Conservation (phyloP, 306 rosid species). For the Gastrolobium bilobum region DNA sequence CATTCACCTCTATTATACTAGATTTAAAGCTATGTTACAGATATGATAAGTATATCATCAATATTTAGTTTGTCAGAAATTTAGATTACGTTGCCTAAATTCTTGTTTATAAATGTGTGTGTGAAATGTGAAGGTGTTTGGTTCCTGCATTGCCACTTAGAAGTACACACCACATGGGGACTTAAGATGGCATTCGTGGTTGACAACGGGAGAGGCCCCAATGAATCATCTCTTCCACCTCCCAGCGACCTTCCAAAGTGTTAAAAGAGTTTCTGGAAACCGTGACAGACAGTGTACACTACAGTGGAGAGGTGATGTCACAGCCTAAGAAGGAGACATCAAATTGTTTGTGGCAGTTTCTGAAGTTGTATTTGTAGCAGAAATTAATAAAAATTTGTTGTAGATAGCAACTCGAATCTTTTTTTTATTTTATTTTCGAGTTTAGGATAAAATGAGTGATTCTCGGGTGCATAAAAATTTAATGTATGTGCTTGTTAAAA, state of each 20-base stretch:
- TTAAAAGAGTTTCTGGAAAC: slow-evolving; percentile 46
- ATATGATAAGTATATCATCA: not conserved
- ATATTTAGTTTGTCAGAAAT: not conserved
- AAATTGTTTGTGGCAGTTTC: slow-evolving; percentile 40
- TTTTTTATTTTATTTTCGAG: not conserved
- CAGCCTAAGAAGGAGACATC: not conserved
- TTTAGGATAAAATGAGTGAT: slow-evolving; percentile 29
- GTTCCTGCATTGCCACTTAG: slow-evolving; percentile 87
- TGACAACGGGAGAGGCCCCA: slow-evolving; percentile 67
- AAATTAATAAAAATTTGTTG: slow-evolving; percentile 43
- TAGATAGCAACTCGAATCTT: slow-evolving; percentile 1
- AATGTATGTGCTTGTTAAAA: slow-evolving; percentile 21
- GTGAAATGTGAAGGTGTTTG: slow-evolving; percentile 69
- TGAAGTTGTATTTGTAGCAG: slow-evolving; percentile 13
- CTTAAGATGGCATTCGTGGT: slow-evolving; percentile 81
- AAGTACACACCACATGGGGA: slow-evolving; percentile 91
- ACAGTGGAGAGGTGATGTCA: slow-evolving; percentile 41
- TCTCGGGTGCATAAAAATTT: slow-evolving; percentile 30
- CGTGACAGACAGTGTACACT: slow-evolving; percentile 2
- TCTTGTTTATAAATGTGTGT: not conserved
- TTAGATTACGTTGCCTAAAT: not conserved
- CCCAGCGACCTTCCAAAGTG: slow-evolving; percentile 73
- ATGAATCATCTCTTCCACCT: slow-evolving; percentile 66
- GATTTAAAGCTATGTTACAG: not conserved
- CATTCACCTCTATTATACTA: not conserved